Evolutionary conservation across 345 rosid species (phyloP), one percentile per base, ranked within the genome.

Genomic region (Moringa oleifera): DNA sequence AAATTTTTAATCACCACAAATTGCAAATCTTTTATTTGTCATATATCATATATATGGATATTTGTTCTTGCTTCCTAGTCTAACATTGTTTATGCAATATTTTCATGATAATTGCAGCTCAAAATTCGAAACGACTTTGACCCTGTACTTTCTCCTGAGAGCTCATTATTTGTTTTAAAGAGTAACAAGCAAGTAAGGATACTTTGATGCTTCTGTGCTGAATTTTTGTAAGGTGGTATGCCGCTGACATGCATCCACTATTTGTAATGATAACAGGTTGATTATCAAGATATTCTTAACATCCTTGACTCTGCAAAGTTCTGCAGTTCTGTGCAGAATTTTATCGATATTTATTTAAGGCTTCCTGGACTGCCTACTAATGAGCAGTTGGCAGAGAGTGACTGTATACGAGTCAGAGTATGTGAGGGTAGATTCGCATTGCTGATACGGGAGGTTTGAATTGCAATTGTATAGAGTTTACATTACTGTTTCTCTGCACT

Each of bases 51-150:
- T 11, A 33, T 33, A 11, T 33, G 47, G 12, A 50, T 31, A 56
- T 23, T n/a, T 13, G 17, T 45, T 24, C 45, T 47, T 28, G 53
- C 33, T 61, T 24, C 47, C 59, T 51, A 23, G 53, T 50, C 51
- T 68, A 23, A 58, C 55, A 66, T 25, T 55, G 47, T 45, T 45
- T 46, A 62, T 53, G 53, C 6, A 10, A 57, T 49, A 64, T 61
- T 67, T 56, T 63, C 51, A 45, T 54, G 12, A 53, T 63, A 22
- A 18, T 55, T 72, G 73, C 88, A 91, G 99, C 89, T 95, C 56
- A 95, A 91, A 87, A 95, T 95, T 74, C 86, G 97, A 70, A 95
- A 91, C 78, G 99, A 95, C 85, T 95, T 95, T 80, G 99, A 95
- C 73, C 99, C 99, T 18, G 97, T 91, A 61, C 95, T 95, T 70